These are phyloP conservation scores for Hanseniaspora vineae DNA, from an alignment of 805 yeast species.

Conservation along the genomic window DNA sequence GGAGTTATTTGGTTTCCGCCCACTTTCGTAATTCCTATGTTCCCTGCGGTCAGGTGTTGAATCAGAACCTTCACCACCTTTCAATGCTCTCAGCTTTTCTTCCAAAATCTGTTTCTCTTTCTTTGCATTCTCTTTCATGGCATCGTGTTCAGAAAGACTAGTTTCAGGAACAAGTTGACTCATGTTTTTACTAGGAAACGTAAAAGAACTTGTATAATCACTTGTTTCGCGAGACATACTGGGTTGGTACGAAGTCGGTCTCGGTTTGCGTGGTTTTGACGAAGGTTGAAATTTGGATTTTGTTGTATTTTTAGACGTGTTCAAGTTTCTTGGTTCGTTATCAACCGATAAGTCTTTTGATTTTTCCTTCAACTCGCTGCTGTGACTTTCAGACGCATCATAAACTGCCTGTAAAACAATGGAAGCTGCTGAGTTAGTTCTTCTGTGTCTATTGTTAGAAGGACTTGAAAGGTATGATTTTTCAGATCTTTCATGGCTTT, in stretches of 20 bases:
- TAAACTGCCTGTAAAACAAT: conserved; percentile 63
- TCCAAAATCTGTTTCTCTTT: conserved; percentile 4
- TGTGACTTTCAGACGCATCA: conserved; percentile 32
- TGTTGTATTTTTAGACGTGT: conserved; percentile 17
- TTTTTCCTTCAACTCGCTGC: background rate
- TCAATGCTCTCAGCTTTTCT: background rate
- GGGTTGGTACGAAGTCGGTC: conserved; percentile 82
- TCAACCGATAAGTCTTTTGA: conserved; percentile 7
- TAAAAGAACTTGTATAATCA: background rate
- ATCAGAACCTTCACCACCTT: background rate
- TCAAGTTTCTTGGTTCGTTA: conserved; percentile 2
- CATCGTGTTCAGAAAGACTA: background rate
- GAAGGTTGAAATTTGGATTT: conserved; percentile 7
- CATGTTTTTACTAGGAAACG: background rate
- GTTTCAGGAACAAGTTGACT: too few species aligned
- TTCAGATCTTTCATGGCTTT: too few species aligned
- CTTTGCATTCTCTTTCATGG: conserved; percentile 7
- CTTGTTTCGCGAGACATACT: conserved; percentile 10
- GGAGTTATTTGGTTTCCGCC: conserved; percentile 5
- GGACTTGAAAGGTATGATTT: too few species aligned
- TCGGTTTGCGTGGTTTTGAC: conserved; percentile 49
- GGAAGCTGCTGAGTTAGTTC: conserved; percentile 43
- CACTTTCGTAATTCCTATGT: background rate
- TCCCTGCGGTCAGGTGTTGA: too few species aligned
- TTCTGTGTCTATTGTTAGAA: conserved; percentile 17